These are phyloP conservation scores for Diplosphaera chodatii DNA, from an alignment of 139 green algal species.

Conservation along the genomic window DNA sequence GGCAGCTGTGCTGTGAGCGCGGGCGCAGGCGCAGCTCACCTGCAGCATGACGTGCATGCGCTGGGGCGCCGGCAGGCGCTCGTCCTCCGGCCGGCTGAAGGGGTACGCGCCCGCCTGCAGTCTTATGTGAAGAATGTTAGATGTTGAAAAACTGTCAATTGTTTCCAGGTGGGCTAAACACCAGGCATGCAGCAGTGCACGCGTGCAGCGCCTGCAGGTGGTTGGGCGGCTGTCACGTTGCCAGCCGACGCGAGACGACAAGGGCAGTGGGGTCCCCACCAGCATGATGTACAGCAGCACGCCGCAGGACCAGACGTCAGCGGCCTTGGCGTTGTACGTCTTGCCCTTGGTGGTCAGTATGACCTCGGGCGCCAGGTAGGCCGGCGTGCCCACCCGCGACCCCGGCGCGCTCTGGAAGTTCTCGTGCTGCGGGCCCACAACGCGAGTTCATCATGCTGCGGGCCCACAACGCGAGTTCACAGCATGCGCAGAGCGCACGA, in stretches of 20 bases:
- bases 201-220: no score
- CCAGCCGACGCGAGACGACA: no score
- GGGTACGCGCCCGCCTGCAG: conserved; percentile 86
- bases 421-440: conserved; percentile 53
- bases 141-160: no score
- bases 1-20: no score
- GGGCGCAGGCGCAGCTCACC: background rate
- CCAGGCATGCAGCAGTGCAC: no score
- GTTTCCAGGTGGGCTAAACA: no score
- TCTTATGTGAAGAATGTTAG: background rate
- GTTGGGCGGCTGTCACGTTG: no score
- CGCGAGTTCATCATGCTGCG: no score
- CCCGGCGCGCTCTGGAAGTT: conserved; percentile 72
- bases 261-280: conserved; percentile 5
- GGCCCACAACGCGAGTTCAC: no score
- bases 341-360: conserved; percentile 79
- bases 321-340: conserved; percentile 85
- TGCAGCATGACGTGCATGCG: conserved; percentile 61
- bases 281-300: conserved; percentile 98
- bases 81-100: conserved; percentile 92
- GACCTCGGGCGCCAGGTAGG: conserved; percentile 96
- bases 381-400: conserved; percentile 90
- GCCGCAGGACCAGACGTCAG: conserved; percentile 91
- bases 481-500: no score
- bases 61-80: conserved; percentile 57